Conservation (phyloP, 1,284 basidiomycete genomes). For the Exobasidium cylindrosporum region DNA sequence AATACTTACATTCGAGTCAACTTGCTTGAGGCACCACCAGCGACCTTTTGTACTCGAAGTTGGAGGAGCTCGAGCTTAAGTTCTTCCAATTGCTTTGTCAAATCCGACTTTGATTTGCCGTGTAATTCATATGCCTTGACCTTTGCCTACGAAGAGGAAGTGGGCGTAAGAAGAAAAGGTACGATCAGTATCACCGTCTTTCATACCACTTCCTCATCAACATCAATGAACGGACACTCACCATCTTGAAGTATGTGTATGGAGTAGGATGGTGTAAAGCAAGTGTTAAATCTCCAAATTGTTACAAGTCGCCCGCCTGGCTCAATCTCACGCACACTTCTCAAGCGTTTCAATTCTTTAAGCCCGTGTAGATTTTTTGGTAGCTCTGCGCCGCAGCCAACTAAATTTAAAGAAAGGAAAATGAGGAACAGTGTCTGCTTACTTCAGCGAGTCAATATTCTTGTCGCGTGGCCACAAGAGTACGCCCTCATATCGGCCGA, state of each 20-base stretch:
- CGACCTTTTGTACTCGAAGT: constrained; percentile 95
- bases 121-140: constrained; percentile 98
- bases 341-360: neutral
- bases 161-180: constrained; percentile 14
- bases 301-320: no score
- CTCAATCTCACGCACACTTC: no score
- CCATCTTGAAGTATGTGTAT: constrained; percentile 2
- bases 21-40: constrained; percentile 91
- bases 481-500: no score
- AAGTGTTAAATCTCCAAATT: neutral
- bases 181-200: neutral
- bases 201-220: neutral
- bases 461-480: no score
- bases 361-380: neutral
- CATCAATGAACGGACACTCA: neutral
- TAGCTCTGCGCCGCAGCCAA: neutral
- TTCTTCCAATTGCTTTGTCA: constrained; percentile 89
- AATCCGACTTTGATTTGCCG: constrained; percentile 98
- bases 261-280: neutral
- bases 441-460: no score
- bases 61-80: constrained; percentile 89
- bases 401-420: no score
- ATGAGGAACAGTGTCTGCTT: no score
- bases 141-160: no score
- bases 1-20: constrained; percentile 90